Percentiles rank a stretch among this genome's conserved stretches.
These are phyloP conservation scores for Yamadazyma diddensiae DNA, from an alignment of 1,139 yeast genomes.

Conservation along the genomic window DNA sequence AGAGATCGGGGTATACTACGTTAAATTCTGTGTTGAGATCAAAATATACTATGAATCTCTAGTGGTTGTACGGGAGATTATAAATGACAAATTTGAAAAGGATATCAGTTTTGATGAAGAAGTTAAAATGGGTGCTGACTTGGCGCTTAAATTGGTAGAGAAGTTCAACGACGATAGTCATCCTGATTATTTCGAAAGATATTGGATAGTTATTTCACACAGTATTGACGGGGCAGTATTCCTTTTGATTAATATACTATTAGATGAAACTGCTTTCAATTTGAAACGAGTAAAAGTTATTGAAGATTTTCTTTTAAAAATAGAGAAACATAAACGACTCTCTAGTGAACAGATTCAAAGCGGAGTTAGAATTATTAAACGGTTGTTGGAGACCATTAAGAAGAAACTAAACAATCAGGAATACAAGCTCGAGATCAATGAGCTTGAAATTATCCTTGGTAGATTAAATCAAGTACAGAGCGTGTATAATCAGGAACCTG, in stretches of 20 bases:
- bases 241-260: constrained; percentile 11
- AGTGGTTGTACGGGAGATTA: constrained; percentile 5
- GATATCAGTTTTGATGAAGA: constrained; percentile 5
- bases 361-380: constrained; percentile 6
- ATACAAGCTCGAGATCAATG: constrained; percentile 8
- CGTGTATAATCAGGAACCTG: constrained; percentile 7
- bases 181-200: constrained; percentile 13
- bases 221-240: constrained; percentile 13
- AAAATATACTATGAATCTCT: constrained; percentile 10
- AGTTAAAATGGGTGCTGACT: constrained; percentile 5
- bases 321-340: constrained; percentile 1
- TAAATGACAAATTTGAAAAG: constrained; percentile 5
- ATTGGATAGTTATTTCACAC: constrained; percentile 15
- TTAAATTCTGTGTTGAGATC: constrained; percentile 3
- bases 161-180: constrained; percentile 8
- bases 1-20: background rate
- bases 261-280: constrained; percentile 4
- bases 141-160: constrained; percentile 7
- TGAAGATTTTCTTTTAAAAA: constrained; percentile 4
- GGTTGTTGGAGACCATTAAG: constrained; percentile 7
- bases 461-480: constrained; percentile 7
- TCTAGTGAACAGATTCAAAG: constrained; percentile 4
- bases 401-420: constrained; percentile 8
- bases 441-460: constrained; percentile 5
- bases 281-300: constrained; percentile 4